phyloP scores from a whole-genome alignment of 2,329 filamentous ascomycete genomes.

The Colletotrichum siamense region DNA sequence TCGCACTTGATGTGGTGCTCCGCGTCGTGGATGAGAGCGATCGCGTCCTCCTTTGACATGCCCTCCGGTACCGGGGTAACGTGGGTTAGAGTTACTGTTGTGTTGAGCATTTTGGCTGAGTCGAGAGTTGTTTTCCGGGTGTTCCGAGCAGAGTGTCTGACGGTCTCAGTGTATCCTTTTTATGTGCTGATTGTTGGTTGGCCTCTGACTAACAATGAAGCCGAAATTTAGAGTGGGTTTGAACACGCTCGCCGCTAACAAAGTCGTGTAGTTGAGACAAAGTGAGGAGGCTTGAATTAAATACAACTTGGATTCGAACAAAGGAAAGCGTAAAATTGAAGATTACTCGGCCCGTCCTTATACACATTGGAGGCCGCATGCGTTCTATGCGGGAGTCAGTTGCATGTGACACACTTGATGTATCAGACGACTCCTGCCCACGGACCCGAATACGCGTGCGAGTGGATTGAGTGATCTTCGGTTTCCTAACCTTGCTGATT shows the following conservation, averaged over 20 bases:
- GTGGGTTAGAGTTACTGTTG: slow-evolving; percentile 47
- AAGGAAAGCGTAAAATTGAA: neutral
- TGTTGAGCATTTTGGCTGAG: slow-evolving; percentile 44
- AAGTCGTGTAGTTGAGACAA: neutral
- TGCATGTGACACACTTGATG: slow-evolving; percentile 18
- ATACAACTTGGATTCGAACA: neutral
- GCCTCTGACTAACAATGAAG: neutral
- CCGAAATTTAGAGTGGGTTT: neutral
- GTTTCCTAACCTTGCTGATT: neutral
- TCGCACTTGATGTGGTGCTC: slow-evolving; percentile 57
- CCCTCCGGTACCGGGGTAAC: slow-evolving; percentile 46
- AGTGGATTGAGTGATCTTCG: neutral
- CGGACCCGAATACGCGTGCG: slow-evolving; percentile 1
- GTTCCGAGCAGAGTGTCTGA: neutral
- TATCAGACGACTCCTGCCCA: slow-evolving; percentile 11
- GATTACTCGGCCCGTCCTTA: neutral
- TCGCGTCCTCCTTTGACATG: slow-evolving; percentile 37
- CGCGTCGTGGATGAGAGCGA: slow-evolving; percentile 56
- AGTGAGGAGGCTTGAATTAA: neutral
- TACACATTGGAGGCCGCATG: neutral
- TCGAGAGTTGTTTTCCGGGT: neutral
- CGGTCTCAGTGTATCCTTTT: neutral
- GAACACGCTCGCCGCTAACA: neutral
- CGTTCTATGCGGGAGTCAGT: neutral
- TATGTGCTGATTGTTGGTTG: neutral